Evolutionary conservation across 2,329 filamentous ascomycete species (phyloP).

Genomic region (Parastagonospora avenae): DNA sequence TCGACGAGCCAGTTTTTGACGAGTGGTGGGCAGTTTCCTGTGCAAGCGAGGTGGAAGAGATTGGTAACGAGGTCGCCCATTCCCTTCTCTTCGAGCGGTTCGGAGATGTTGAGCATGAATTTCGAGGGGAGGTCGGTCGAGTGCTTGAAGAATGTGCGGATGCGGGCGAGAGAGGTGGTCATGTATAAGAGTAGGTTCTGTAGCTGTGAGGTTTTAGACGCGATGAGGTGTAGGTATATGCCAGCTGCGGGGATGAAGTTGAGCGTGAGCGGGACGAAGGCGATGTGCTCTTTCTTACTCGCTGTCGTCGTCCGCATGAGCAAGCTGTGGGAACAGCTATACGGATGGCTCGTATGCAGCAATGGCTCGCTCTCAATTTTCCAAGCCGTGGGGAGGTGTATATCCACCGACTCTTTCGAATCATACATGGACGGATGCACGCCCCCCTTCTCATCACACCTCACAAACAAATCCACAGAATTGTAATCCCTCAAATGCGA

Average conservation of each 20-base stretch:
- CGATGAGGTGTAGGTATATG: conserved; percentile 80
- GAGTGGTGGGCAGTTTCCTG: conserved; percentile 75
- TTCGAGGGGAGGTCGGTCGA: conserved; percentile 76
- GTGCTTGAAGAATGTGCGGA: conserved; percentile 81
- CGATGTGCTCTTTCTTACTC: conserved; percentile 30
- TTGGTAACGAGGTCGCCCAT: conserved; percentile 73
- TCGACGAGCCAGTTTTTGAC: conserved; percentile 90
- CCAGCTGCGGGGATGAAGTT: conserved; percentile 79
- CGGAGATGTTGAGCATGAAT: conserved; percentile 79
- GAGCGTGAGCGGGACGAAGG: conserved; percentile 73
- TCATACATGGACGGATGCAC: conserved; percentile 84
- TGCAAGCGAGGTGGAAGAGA: conserved; percentile 82
- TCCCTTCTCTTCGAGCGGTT: conserved; percentile 71
- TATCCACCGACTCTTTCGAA: conserved; percentile 77
- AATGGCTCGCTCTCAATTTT: conserved; percentile 55
- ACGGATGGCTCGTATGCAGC: conserved; percentile 72
- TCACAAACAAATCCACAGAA: conserved; percentile 78
- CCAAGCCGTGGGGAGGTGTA: conserved; percentile 56
- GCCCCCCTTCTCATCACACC: conserved; percentile 71
- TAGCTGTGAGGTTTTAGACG: conserved; percentile 83
- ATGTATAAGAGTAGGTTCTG: conserved; percentile 88
- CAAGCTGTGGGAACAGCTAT: conserved; percentile 76
- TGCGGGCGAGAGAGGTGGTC: conserved; percentile 77
- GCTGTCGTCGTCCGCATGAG: conserved; percentile 58
- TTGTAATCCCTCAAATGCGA: conserved; percentile 68